Evolutionary conservation across 2,329 filamentous ascomycete species (phyloP), one percentile per base, ranked within the genome.

Genomic region (Microdochium paspali): DNA sequence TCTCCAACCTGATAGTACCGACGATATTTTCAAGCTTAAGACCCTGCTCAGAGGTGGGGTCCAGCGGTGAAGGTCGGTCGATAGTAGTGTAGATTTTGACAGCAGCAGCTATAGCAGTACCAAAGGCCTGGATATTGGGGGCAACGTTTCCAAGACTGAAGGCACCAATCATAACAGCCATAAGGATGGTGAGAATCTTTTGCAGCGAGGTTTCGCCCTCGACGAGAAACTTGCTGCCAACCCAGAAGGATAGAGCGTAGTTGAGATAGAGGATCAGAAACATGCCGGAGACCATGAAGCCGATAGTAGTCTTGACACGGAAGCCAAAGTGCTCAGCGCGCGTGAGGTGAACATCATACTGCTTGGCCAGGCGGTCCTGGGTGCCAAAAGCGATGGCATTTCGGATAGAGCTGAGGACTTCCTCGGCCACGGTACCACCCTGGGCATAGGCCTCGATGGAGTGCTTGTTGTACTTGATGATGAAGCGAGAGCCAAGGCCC

Each of bases 1-100:
- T 77, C 55, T 83, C 79, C 42, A 98, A 76, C 54, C 90, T 85
- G 49, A 98, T 84, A 15, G 79, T 80, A 24, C 93, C 93, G 50
- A 85, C 72, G 2, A 95, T 74, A 20, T 79, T 66, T 1, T 89
- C 82, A 1, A 94, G 75, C 54, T 76, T 90, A 50, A 79, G 72
- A n/a, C 91, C 93, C 9, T 75, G 71, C 1, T 84, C 76, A 2
- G 77, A 79, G 5, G 80, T 79, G 0, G 91, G 83, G 59, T 98
- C 87, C 44, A 97, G 73, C 0, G 91, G 90, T 0, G 93, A 96
- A 3, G 70, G 59, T 46, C 93, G 85, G 64, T 97, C 91, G 55
- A 97, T 97, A 2, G 90, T 96, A 61, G 82, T 86, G 70, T 85
- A 96, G 52, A 98, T 95, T 71, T 97, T 97, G 47, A 80, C 79